Base-by-base conservation (phyloP, 1,139 yeast genomes). In the Meyerozyma smithsonii region DNA sequence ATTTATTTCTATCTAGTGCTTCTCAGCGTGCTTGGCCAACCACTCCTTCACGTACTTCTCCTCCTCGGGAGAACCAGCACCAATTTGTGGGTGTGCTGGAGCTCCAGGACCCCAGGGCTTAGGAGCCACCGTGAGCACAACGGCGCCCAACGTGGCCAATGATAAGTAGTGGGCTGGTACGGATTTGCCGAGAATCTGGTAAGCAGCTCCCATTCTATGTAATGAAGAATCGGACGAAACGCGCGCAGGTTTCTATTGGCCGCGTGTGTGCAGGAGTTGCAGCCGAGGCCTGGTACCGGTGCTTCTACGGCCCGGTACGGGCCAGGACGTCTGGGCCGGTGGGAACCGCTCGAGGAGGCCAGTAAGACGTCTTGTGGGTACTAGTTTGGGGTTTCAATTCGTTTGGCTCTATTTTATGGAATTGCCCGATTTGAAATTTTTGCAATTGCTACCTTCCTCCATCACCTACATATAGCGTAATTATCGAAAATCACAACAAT, bases 21-120 rank as follows among this genome's bases (percentile, higher is more conserved):
- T 64, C 50, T 61, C 58, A 21, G 52, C 40, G 51, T 66, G 61
- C 54, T 68, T 68, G 43, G 69, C 62, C 50, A 68, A 66, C 58
- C 61, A 68, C 42, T 66, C 72, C 54, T 64, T 59, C 44, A 68
- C 65, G 70, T 84, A 90, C 65, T 83, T 82, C 64, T 86, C 96
- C 71, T 90, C 97, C 55, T 88, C 97, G 52, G 89, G 79, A 43
- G 89, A 77, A 43, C 80, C 64, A 48, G 96, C 95, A 51, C 79
- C 77, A 63, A 88, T 77, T 42, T 83, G 71, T 46, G 92, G 88
- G 53, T 72, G 72, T 46, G 71, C 66, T 47, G 83, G 77, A 48
- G 78, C 74, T 48, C 77, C 63, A 15, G 78, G 62, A 28, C 75
- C 72, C 79, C 87, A 83, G 56, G 92, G 92, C 65, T 84, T 83